Percentiles rank a stretch among this genome's conserved stretches.
phyloP scores from a whole-genome alignment of 2,329 filamentous ascomycete species.

The Trichoderma koningiopsis region DNA sequence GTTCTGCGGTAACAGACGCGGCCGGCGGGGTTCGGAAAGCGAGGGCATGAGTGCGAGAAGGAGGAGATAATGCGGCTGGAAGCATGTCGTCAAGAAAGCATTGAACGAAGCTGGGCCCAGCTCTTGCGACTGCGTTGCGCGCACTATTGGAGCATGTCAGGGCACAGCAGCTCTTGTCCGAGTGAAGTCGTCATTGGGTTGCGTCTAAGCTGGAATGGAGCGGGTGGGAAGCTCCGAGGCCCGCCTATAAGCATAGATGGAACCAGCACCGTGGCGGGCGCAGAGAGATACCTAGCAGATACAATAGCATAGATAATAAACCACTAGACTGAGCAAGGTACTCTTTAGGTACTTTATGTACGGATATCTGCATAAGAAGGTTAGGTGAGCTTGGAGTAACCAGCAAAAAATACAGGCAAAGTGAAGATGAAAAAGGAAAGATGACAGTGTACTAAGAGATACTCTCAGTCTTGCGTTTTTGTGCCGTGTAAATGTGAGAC shows the following conservation, averaged over 20 bases:
- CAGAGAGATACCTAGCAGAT: background rate
- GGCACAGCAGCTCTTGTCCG: background rate
- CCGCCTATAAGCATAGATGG: constrained; percentile 21
- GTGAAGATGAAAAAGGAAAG: background rate
- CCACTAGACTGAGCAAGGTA: background rate
- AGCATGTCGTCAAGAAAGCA: constrained; percentile 18
- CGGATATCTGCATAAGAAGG: constrained; percentile 6
- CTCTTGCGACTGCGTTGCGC: background rate
- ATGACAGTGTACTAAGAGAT: background rate
- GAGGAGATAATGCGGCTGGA: constrained; percentile 2
- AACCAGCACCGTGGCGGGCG: no score
- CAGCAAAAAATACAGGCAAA: background rate
- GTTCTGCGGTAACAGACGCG: constrained; percentile 69
- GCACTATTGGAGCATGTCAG: constrained; percentile 11
- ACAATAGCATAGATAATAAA: background rate
- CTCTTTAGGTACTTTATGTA: background rate
- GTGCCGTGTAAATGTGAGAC: background rate
- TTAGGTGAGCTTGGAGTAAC: background rate
- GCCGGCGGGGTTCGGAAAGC: constrained; percentile 45
- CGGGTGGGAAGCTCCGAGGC: constrained; percentile 14
- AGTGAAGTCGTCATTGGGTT: constrained; percentile 20
- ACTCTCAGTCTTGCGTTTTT: background rate
- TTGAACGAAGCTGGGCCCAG: background rate
- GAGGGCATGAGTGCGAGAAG: constrained; percentile 37
- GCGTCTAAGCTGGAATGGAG: background rate